A percentile compares a stretch with the other conserved stretches of the same genome.
These are phyloP conservation scores for Rutidosis leptorrhynchoides DNA, from an alignment of 129 eudicot genomes.

Conservation along the genomic window DNA sequence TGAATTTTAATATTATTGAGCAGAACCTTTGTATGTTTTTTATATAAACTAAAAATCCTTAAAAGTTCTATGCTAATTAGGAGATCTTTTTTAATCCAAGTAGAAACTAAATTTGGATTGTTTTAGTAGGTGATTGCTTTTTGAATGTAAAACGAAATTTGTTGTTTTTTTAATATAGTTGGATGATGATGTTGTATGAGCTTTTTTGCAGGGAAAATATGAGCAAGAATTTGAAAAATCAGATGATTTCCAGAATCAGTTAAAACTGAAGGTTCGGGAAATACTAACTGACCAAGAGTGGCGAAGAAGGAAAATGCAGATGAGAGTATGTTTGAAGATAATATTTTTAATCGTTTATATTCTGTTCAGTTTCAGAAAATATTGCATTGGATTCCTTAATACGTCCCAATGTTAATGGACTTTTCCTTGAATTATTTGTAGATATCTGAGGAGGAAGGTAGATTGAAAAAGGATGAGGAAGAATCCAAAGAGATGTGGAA, in stretches of 20 bases:
- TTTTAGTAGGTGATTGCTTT: not conserved
- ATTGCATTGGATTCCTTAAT: not conserved
- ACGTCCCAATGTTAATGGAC: not conserved
- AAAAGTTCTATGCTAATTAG: too few species aligned
- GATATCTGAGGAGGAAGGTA: constrained; percentile 99
- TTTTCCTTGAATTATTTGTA: constrained; percentile 16
- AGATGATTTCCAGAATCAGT: constrained; percentile 69
- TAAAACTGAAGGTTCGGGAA: constrained; percentile 89
- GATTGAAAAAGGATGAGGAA: constrained; percentile 98
- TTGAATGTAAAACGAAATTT: not conserved
- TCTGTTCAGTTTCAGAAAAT: not conserved
- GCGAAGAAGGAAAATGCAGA: constrained; percentile 98
- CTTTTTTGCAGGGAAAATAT: constrained; percentile 65
- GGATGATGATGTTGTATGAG: constrained; percentile 8
- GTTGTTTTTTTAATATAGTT: not conserved
- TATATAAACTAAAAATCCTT: not conserved
- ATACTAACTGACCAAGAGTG: constrained; percentile 96
- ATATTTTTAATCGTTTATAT: not conserved
- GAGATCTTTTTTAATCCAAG: not conserved
- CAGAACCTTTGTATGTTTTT: not conserved
- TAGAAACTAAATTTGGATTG: not conserved
- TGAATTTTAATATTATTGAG: constrained; percentile 8
- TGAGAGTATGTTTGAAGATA: constrained; percentile 66
- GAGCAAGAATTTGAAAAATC: constrained; percentile 76
- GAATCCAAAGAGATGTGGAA: constrained; percentile 97